phyloP scores from a whole-genome alignment of 2,329 filamentous ascomycete species.

The Fusarium stilboides region DNA sequence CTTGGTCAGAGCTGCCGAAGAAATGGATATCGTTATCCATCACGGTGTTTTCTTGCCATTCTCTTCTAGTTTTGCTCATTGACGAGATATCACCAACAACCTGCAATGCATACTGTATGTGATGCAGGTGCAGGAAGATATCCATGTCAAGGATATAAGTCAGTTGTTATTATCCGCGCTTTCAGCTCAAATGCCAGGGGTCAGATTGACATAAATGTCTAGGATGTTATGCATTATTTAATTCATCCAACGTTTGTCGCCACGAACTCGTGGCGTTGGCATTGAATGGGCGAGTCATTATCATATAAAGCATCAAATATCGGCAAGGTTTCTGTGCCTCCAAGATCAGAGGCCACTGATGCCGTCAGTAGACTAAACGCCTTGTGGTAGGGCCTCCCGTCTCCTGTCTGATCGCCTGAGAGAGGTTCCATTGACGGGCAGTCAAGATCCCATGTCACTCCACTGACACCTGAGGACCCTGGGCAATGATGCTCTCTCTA shows the following conservation, averaged over 20 bases:
- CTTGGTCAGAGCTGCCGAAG: conserved; percentile 16
- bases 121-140: not conserved
- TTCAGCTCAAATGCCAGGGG: conserved; percentile 22
- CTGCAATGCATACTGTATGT: conserved; percentile 8
- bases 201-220: not conserved
- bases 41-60: not conserved
- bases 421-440: conserved; percentile 4
- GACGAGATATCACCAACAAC: not conserved
- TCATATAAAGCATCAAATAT: conserved; percentile 3
- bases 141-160: not conserved
- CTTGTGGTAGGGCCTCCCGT: conserved; percentile 15
- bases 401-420: conserved; percentile 10
- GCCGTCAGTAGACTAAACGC: conserved; percentile 4
- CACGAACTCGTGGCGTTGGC: conserved; percentile 27
- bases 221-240: conserved; percentile 2
- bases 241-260: conserved; percentile 20
- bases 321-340: conserved; percentile 1
- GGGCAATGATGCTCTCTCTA: conserved; percentile 10
- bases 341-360: conserved; percentile 23
- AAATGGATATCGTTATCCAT: conserved; percentile 9
- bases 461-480: conserved; percentile 8
- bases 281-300: conserved; percentile 5
- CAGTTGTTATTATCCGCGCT: conserved; percentile 12
- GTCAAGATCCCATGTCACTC: conserved; percentile 17
- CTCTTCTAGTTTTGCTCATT: not conserved